A percentile compares a stretch with the other conserved stretches of the same genome.
These are phyloP conservation scores for Zalerion maritima DNA, from an alignment of 495 filamentous ascomycete species.

Conservation along the genomic window DNA sequence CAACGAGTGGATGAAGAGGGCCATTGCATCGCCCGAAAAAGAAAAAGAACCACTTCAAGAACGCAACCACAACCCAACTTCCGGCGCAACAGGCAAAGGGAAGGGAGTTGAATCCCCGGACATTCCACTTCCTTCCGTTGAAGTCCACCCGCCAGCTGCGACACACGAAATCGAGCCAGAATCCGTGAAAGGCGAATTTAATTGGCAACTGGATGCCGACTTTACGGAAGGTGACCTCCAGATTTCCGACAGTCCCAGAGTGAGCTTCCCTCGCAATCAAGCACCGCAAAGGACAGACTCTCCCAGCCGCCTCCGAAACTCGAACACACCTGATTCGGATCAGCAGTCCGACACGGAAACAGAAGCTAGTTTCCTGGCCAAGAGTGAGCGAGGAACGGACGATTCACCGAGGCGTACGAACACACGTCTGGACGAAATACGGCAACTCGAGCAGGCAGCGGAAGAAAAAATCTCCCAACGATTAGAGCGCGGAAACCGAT, in stretches of 20 bases:
- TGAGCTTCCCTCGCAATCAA: no score
- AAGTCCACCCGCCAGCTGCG: constrained; percentile 27
- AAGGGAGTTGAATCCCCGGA: constrained; percentile 10
- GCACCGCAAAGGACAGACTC: constrained; percentile 18
- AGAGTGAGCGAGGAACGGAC: constrained; percentile 3
- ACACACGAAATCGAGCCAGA: constrained; percentile 18
- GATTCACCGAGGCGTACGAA: constrained; percentile 14
- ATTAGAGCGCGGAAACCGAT: not conserved
- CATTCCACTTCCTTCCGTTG: constrained; percentile 30
- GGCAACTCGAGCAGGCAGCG: constrained; percentile 22
- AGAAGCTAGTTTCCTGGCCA: constrained; percentile 4
- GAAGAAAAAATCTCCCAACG: constrained; percentile 7
- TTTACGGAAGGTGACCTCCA: constrained; percentile 51
- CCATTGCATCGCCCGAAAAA: constrained; percentile 3
- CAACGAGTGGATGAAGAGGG: not conserved
- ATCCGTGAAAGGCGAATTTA: constrained; percentile 31
- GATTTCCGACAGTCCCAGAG: constrained; percentile 44
- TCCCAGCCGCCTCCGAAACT: constrained; percentile 7
- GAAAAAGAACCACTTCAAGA: constrained; percentile 7
- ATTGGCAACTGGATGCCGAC: constrained; percentile 44
- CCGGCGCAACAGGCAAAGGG: constrained; percentile 1
- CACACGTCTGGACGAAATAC: constrained; percentile 26
- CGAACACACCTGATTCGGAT: not conserved
- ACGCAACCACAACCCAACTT: constrained; percentile 1
- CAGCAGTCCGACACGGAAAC: constrained; percentile 5